A percentile compares a stretch with the other conserved stretches of the same genome.
Conservation (phyloP, 495 filamentous ascomycete species). For the Neurospora sp. region DNA sequence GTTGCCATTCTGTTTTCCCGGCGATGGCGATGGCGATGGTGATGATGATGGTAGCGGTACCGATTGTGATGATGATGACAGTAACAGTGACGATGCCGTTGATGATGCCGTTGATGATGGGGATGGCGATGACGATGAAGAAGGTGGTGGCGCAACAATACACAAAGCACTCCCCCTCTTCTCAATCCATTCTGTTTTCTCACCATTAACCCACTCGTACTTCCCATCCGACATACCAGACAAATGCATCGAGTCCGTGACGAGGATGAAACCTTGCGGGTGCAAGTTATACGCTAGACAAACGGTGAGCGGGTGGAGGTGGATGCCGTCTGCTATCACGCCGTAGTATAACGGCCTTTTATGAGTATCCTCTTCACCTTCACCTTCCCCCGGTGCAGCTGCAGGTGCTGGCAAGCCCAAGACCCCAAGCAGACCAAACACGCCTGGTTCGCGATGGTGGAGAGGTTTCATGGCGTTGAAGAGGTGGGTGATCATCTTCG, state of each 20-base stretch:
- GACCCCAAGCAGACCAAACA: too few species aligned
- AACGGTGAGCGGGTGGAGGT: slow-evolving; percentile 53
- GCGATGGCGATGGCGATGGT: background rate
- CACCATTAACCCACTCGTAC: slow-evolving; percentile 73
- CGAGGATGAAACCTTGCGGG: slow-evolving; percentile 52
- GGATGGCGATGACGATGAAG: background rate
- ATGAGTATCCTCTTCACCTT: too few species aligned
- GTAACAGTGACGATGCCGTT: too few species aligned
- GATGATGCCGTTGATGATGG: too few species aligned
- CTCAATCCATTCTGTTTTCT: slow-evolving; percentile 43
- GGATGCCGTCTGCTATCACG: slow-evolving; percentile 57
- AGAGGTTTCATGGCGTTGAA: slow-evolving; percentile 87
- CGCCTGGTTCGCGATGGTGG: slow-evolving; percentile 74
- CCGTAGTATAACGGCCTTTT: too few species aligned
- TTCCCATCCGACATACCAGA: slow-evolving; percentile 63
- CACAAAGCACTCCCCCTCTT: slow-evolving; percentile 55
- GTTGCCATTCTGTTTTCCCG: background rate
- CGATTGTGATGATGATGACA: background rate
- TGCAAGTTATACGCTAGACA: slow-evolving; percentile 55
- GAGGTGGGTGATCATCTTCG: slow-evolving; percentile 77
- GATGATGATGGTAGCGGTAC: background rate
- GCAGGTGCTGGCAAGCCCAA: too few species aligned
- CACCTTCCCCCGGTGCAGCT: too few species aligned
- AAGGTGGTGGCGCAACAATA: slow-evolving; percentile 32
- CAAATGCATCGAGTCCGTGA: slow-evolving; percentile 59